phyloP scores from a whole-genome alignment of 805 yeast species.

The Blastobotrys robertii region DNA sequence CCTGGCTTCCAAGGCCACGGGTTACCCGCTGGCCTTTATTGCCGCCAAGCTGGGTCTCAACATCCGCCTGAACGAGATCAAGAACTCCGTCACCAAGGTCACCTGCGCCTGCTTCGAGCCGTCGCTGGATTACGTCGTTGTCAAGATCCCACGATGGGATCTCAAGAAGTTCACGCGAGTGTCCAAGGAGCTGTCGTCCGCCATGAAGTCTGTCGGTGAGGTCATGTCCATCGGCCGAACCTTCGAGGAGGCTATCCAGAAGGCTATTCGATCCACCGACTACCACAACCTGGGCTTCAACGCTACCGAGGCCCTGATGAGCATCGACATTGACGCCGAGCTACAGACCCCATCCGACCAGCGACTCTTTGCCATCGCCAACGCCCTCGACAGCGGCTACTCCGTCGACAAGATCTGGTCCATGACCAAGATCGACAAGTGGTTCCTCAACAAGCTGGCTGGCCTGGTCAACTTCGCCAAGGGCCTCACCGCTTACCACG shows the following conservation, averaged over 20 bases:
- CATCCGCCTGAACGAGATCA: slow-evolving; percentile 83
- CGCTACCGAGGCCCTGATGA: slow-evolving; percentile 73
- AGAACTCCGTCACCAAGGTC: slow-evolving; percentile 85
- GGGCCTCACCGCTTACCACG: slow-evolving; percentile 26
- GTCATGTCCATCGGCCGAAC: slow-evolving; percentile 97
- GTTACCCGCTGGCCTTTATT: slow-evolving; percentile 95
- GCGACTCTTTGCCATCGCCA: slow-evolving; percentile 92
- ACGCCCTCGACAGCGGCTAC: slow-evolving; percentile 82
- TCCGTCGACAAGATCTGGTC: slow-evolving; percentile 87
- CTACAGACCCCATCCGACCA: slow-evolving; percentile 96
- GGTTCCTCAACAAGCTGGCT: slow-evolving; percentile 87
- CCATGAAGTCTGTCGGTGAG: slow-evolving; percentile 99
- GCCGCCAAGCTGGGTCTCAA: slow-evolving; percentile 95
- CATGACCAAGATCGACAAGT: slow-evolving; percentile 84
- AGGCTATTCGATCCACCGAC: slow-evolving; percentile 94
- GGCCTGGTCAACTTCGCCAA: slow-evolving; percentile 66
- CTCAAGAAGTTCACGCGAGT: slow-evolving; percentile 91
- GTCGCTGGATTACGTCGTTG: slow-evolving; percentile 91
- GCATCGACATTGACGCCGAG: slow-evolving; percentile 86
- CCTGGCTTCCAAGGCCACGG: slow-evolving; percentile 96
- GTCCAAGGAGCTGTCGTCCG: slow-evolving; percentile 73
- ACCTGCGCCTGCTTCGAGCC: slow-evolving; percentile 98
- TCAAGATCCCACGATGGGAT: slow-evolving; percentile 99
- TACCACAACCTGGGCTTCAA: slow-evolving; percentile 90
- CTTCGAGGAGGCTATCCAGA: slow-evolving; percentile 95